Evolutionary conservation across 108 stramenopile genomes (phyloP).

Genomic region (Nitzschia sp.): DNA sequence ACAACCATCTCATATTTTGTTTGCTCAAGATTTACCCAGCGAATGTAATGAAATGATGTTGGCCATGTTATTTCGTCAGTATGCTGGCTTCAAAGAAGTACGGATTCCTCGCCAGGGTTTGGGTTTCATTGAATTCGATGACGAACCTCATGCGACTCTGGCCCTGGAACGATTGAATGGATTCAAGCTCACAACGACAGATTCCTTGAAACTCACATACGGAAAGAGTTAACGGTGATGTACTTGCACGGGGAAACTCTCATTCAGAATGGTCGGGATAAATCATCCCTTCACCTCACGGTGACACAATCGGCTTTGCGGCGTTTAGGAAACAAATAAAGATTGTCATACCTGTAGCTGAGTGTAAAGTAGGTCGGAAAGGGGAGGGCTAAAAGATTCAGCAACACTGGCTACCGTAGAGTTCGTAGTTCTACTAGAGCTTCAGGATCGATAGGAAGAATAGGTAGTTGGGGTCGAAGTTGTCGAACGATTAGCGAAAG

Average conservation of each 20-base stretch:
- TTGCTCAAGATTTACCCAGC: conserved; percentile 69
- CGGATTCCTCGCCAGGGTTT: conserved; percentile 70
- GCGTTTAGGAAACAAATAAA: too few species aligned
- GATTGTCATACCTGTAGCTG: too few species aligned
- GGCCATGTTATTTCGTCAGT: conserved; percentile 91
- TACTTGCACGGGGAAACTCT: not conserved
- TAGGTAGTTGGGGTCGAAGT: too few species aligned
- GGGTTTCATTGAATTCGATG: conserved; percentile 92
- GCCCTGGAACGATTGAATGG: conserved; percentile 89
- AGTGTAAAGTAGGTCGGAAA: too few species aligned
- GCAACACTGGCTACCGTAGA: too few species aligned
- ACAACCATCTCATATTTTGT: conserved; percentile 70
- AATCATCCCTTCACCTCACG: too few species aligned
- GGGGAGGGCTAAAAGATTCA: too few species aligned
- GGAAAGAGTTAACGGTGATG: conserved; percentile 79
- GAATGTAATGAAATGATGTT: conserved; percentile 94
- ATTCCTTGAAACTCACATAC: conserved; percentile 79
- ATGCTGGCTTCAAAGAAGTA: conserved; percentile 88
- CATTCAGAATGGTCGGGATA: not conserved
- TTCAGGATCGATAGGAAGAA: too few species aligned
- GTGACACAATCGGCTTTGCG: too few species aligned
- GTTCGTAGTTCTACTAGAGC: too few species aligned
- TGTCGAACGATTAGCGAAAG: too few species aligned
- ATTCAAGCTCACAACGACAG: conserved; percentile 85
- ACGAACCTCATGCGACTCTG: conserved; percentile 83